Base-by-base conservation (phyloP, 2,329 filamentous ascomycete genomes). In the Clarireedia monteithiana region DNA sequence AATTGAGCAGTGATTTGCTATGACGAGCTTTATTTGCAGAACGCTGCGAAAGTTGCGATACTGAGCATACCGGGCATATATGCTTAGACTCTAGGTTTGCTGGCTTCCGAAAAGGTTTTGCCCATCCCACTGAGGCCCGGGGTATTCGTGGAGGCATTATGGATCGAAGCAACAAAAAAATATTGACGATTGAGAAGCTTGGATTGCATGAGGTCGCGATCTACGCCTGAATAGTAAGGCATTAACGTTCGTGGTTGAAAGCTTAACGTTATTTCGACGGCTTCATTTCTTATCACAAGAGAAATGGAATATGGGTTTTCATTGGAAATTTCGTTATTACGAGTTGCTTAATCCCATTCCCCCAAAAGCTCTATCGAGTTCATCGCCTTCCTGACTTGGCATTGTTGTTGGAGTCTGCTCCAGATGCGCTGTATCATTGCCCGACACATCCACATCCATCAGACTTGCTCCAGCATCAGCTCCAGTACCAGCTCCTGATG, bases 291-390 rank as follows among this genome's bases (percentile, higher is more conserved):
- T 39, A 36, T 46, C 40, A 56, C 49, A 53, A 36, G 17, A 30
- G 17, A n/a, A n/a, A 39, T 12, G 14, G 26, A 24, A 9, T 17
- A n/a, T 15, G 36, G 10, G 20, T 6, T 30, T 6, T 38, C 12
- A 14, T 23, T 10, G 20, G 12, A 38, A 17, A n/a, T 1, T 55
- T 53, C 23, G 17, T 14, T 15, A 39, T 57, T 39, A 59, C 48
- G 56, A 57, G n/a, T 59, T 64, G 53, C 64, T 73, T 58, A 79
- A 55, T 34, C 65, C 68, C 30, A 80, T 64, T 2, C 72, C 72
- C 6, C 77, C 77, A 68, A 80, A 80, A 14, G 75, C 77, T 61
- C 76, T 68, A 64, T 80, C 77, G 34, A 81, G 64, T 63, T 80
- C 77, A 60, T 77, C 75, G 1, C 76, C 77, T 58, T 78, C 75